Percentiles rank a stretch among this genome's conserved stretches.
Evolutionary conservation across 1,284 basidiomycete species (phyloP).

Genomic region (Amylostereum chailletii): DNA sequence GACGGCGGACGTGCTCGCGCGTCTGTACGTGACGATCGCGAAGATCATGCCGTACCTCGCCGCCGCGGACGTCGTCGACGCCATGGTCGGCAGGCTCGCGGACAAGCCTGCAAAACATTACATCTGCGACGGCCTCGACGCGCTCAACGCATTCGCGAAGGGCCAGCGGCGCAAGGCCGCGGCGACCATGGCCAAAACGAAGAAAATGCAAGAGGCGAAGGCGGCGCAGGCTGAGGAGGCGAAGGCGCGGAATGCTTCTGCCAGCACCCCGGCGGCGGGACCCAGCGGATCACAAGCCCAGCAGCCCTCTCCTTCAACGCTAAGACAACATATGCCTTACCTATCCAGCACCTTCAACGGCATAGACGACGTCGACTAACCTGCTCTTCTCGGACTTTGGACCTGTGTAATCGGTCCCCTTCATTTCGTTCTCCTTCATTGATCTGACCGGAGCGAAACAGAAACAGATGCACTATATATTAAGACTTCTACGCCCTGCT

Average conservation of each 20-base stretch:
- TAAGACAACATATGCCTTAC: neutral
- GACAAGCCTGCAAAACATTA: slow-evolving; percentile 46
- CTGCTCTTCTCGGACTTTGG: neutral
- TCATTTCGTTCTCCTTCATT: too few species aligned
- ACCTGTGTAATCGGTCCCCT: too few species aligned
- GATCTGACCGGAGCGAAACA: too few species aligned
- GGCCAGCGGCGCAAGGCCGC: slow-evolving; percentile 32
- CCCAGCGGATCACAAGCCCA: slow-evolving; percentile 6
- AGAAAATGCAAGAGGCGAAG: neutral
- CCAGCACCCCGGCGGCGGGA: neutral
- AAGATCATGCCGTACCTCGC: slow-evolving; percentile 48
- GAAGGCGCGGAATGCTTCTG: neutral
- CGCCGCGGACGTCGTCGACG: slow-evolving; percentile 40
- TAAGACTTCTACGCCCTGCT: too few species aligned
- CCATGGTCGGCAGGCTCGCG: slow-evolving; percentile 40
- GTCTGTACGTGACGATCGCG: slow-evolving; percentile 32
- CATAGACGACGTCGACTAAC: slow-evolving; percentile 8
- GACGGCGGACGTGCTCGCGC: slow-evolving; percentile 25
- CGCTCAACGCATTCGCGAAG: slow-evolving; percentile 39
- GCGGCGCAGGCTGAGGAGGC: neutral
- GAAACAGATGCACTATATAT: too few species aligned
- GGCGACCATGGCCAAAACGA: slow-evolving; percentile 10
- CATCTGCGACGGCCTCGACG: slow-evolving; percentile 40
- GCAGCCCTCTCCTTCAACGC: slow-evolving; percentile 1
- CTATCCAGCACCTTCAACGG: neutral